Base-by-base conservation (phyloP, 305 asterid species). In the Nicotiana rustica region DNA sequence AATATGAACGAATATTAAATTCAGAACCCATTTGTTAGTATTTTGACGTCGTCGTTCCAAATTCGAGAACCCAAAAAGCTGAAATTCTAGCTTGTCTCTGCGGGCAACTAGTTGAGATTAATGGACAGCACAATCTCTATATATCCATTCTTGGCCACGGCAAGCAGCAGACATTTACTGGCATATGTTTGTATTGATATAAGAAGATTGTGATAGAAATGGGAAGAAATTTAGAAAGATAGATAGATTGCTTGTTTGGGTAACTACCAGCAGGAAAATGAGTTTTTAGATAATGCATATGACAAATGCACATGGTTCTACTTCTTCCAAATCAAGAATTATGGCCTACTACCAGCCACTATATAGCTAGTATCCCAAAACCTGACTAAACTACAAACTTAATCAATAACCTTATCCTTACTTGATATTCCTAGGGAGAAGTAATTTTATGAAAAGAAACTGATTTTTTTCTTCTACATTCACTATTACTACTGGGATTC, bases 271-370 rank as follows among this genome's bases (percentile, higher is more conserved):
- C 82, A 71, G 21, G 79, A 73, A 25, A 73, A 13, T 49, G 7
- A 25, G 41, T 49, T 49, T 19, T 49, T 55, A 38, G 80, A 71
- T 15, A 47, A 59, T 82, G 76, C 19, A 75, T 31, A 78, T 13
- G 78, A 21, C 84, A 80, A 62, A 69, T 18, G 86, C 89, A 88
- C 89, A 84, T 86, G 90, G 84, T 65, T 36, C 83, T 47, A 77
- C 80, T 84, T 85, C 25, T 82, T 82, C 83, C 77, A 67, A 81
- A 25, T 21, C 59, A 62, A 80, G 33, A 60, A 60, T 68, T 56
- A 77, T 64, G 80, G 78, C 80, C 78, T 64, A 67, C 73, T 41
- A 69, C 80, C 83, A 82, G 82, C 79, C 61, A 21, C 65, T 44
- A 33, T 56, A 49, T 21, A 81, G 64, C 36, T 55, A 80, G 21